phyloP scores from a whole-genome alignment of 176 grass and related monocot species.

The Puya raimondii region DNA sequence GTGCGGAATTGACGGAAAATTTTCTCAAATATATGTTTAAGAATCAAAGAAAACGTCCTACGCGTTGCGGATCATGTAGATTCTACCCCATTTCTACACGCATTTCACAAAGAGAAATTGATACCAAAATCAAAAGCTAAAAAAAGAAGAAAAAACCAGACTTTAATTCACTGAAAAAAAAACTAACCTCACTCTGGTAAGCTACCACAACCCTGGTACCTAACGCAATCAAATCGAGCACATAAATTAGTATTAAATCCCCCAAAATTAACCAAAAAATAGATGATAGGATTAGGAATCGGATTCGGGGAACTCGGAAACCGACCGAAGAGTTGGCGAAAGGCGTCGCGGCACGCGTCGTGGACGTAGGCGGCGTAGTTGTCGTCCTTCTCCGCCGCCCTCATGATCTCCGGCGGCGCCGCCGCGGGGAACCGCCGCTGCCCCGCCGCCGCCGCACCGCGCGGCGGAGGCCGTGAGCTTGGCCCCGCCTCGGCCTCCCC shows the following conservation, averaged over 20 bases:
- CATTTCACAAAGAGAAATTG: too few species aligned
- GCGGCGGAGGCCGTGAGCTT: slow-evolving; percentile 22
- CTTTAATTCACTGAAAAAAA: not conserved
- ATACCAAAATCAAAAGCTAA: not conserved
- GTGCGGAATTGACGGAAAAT: too few species aligned
- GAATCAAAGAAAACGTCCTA: too few species aligned
- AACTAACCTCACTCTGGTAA: slow-evolving; percentile 88
- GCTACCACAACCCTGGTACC: slow-evolving; percentile 70
- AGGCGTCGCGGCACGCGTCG: slow-evolving; percentile 91
- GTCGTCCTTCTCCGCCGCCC: slow-evolving; percentile 96
- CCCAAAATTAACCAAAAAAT: not conserved
- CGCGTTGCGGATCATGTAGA: too few species aligned
- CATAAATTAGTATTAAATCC: not conserved
- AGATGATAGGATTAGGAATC: not conserved
- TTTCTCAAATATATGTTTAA: too few species aligned
- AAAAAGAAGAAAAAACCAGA: not conserved
- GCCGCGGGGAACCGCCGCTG: slow-evolving; percentile 49
- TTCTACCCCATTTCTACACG: too few species aligned
- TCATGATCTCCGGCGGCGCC: slow-evolving; percentile 95
- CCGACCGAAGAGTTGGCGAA: slow-evolving; percentile 78
- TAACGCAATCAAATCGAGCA: slow-evolving; percentile 30
- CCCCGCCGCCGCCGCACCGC: not conserved
- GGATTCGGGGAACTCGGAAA: not conserved
- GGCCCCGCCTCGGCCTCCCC: slow-evolving; percentile 42
- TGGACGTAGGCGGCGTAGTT: slow-evolving; percentile 81